Evolutionary conservation across 139 green algal species (phyloP).

Genomic region (Trebouxia sp.): DNA sequence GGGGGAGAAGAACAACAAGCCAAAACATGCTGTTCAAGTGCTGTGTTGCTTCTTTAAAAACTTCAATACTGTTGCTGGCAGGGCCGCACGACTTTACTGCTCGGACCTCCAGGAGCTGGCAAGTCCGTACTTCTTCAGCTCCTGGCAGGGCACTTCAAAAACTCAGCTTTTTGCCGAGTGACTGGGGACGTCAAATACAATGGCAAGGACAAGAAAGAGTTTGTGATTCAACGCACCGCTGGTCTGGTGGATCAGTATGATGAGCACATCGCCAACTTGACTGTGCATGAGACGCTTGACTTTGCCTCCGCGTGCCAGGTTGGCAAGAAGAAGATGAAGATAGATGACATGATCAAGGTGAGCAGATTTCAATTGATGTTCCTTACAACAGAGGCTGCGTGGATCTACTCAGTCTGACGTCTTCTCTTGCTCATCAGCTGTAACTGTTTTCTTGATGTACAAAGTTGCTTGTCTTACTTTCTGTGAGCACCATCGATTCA

Average conservation of each 20-base stretch:
- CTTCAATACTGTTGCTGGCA: too few species aligned
- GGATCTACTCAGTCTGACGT: too few species aligned
- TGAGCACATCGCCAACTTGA: slow-evolving; percentile 65
- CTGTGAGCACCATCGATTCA: too few species aligned
- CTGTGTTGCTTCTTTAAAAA: too few species aligned
- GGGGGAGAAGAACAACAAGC: too few species aligned
- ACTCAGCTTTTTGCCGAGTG: slow-evolving; percentile 30
- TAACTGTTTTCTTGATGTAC: too few species aligned
- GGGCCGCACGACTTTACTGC: slow-evolving; percentile 60
- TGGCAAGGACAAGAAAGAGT: slow-evolving; percentile 52
- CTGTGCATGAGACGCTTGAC: slow-evolving; percentile 63
- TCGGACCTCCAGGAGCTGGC: slow-evolving; percentile 64
- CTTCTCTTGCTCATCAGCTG: too few species aligned
- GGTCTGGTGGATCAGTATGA: slow-evolving; percentile 61
- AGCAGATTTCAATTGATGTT: neutral
- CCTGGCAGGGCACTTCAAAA: slow-evolving; percentile 57
- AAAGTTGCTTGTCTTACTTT: too few species aligned
- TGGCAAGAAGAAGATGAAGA: neutral
- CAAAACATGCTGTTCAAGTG: too few species aligned
- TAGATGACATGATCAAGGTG: neutral
- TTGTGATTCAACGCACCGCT: slow-evolving; percentile 59
- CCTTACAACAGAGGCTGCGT: too few species aligned
- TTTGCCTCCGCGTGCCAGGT: slow-evolving; percentile 59
- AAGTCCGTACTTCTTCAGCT: slow-evolving; percentile 69
- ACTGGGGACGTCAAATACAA: slow-evolving; percentile 71